Conservation (phyloP, 148 eudicot species). For the Dianthus caryophyllus region DNA sequence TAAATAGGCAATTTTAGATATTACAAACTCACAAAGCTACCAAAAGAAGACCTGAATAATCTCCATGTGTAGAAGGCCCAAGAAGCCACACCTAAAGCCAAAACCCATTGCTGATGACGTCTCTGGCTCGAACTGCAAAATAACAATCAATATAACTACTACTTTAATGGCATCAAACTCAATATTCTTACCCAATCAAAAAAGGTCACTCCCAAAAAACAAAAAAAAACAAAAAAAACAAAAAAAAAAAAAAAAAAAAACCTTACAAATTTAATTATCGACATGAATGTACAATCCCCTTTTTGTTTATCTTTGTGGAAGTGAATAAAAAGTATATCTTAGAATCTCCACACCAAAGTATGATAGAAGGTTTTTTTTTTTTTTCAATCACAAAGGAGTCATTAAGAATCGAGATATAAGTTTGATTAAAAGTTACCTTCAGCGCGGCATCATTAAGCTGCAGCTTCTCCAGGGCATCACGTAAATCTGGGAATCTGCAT, state of each 20-base stretch:
- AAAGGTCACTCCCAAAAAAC: background rate
- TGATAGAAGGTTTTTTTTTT: background rate
- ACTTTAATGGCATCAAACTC: slow-evolving; percentile 5
- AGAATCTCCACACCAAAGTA: background rate
- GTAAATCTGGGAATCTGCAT: slow-evolving; percentile 80
- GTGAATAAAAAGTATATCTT: background rate
- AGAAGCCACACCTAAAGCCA: slow-evolving; percentile 98
- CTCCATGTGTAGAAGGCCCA: slow-evolving; percentile 98
- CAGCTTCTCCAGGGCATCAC: slow-evolving; percentile 95
- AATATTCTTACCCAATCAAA: background rate
- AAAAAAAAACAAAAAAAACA: background rate
- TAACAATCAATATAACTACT: slow-evolving; percentile 10
- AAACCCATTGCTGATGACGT: slow-evolving; percentile 99
- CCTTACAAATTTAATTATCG: background rate
- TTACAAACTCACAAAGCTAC: slow-evolving; percentile 4
- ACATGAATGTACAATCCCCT: background rate
- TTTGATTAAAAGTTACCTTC: slow-evolving; percentile 41
- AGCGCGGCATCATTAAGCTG: slow-evolving; percentile 97
- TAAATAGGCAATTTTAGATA: background rate
- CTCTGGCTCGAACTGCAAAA: slow-evolving; percentile 94
- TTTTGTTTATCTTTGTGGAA: background rate
- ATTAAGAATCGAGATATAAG: background rate
- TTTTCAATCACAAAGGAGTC: background rate
- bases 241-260: slow-evolving; percentile 1
- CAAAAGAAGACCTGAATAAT: slow-evolving; percentile 75